phyloP scores from a whole-genome alignment of 2,329 filamentous ascomycete species.

The Catunica adiposa region DNA sequence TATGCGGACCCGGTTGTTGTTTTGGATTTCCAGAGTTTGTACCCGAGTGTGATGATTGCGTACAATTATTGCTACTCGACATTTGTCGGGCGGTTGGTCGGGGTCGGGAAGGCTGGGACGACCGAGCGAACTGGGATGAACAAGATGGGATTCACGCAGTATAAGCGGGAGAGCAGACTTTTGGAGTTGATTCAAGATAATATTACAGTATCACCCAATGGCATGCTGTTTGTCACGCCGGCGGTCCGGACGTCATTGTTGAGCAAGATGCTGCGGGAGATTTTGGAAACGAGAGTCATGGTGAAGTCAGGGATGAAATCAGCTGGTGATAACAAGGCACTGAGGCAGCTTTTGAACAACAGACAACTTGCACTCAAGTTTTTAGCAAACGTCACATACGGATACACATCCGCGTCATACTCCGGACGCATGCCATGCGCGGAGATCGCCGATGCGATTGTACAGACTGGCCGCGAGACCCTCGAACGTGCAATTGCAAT shows the following conservation, averaged over 20 bases:
- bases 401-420: slow-evolving; percentile 92
- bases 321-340: neutral
- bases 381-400: slow-evolving; percentile 97
- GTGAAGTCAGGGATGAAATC: slow-evolving; percentile 79
- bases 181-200: slow-evolving; percentile 40
- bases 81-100: slow-evolving; percentile 68
- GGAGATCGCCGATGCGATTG: slow-evolving; percentile 95
- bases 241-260: slow-evolving; percentile 77
- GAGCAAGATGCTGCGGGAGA: slow-evolving; percentile 92
- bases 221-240: slow-evolving; percentile 84
- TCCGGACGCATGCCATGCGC: slow-evolving; percentile 96
- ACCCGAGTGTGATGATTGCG: slow-evolving; percentile 96
- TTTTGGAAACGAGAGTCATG: slow-evolving; percentile 92
- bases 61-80: slow-evolving; percentile 99
- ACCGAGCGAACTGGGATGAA: slow-evolving; percentile 57
- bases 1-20: slow-evolving; percentile 83
- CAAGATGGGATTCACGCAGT: slow-evolving; percentile 53
- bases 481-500: slow-evolving; percentile 83
- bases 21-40: slow-evolving; percentile 88
- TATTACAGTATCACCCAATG: slow-evolving; percentile 86
- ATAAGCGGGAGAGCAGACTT: slow-evolving; percentile 50
- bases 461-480: slow-evolving; percentile 87
- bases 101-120: slow-evolving; percentile 88
- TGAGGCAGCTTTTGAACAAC: slow-evolving; percentile 77
- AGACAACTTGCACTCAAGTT: slow-evolving; percentile 86